Percentiles rank a stretch among this genome's conserved stretches.
These are phyloP conservation scores for Candida hungchunana DNA, from an alignment of 805 yeast species.

Conservation along the genomic window DNA sequence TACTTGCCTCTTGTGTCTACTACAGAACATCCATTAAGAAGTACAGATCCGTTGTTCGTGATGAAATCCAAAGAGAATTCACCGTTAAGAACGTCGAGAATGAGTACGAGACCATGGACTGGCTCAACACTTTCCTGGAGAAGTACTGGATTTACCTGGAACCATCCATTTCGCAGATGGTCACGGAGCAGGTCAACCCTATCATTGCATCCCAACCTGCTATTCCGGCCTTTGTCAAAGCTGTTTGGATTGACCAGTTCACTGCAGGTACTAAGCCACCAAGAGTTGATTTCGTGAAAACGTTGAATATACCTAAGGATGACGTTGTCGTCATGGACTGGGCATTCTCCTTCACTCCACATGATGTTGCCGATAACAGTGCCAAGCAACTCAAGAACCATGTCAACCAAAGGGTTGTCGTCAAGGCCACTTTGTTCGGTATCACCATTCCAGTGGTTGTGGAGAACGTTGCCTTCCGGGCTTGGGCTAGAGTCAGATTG, in stretches of 20 bases:
- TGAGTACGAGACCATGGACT: conserved; percentile 91
- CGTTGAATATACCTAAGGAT: conserved; percentile 83
- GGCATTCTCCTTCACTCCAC: conserved; percentile 92
- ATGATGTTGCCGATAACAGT: conserved; percentile 77
- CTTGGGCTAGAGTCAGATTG: conserved; percentile 72
- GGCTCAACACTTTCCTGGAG: conserved; percentile 86
- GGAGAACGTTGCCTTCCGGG: conserved; percentile 73
- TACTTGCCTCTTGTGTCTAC: conserved; percentile 55
- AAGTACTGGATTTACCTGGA: conserved; percentile 91
- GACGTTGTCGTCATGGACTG: conserved; percentile 98
- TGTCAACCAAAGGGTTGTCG: conserved; percentile 75
- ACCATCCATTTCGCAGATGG: conserved; percentile 83
- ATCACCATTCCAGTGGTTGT: conserved; percentile 74
- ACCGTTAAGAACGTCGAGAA: conserved; percentile 76
- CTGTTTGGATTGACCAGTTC: conserved; percentile 80
- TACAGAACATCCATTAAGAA: conserved; percentile 83
- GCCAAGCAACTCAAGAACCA: conserved; percentile 79
- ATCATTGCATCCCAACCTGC: conserved; percentile 69
- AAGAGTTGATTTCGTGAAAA: conserved; percentile 83
- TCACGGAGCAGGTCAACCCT: conserved; percentile 81
- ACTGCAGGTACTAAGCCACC: conserved; percentile 97
- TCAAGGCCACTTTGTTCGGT: conserved; percentile 82
- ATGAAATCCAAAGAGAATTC: conserved; percentile 80
- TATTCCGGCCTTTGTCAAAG: conserved; percentile 79
- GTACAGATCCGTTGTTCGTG: conserved; percentile 70